These are phyloP conservation scores for Gastrodia elata DNA, from an alignment of 106 monocot species.

Conservation along the genomic window DNA sequence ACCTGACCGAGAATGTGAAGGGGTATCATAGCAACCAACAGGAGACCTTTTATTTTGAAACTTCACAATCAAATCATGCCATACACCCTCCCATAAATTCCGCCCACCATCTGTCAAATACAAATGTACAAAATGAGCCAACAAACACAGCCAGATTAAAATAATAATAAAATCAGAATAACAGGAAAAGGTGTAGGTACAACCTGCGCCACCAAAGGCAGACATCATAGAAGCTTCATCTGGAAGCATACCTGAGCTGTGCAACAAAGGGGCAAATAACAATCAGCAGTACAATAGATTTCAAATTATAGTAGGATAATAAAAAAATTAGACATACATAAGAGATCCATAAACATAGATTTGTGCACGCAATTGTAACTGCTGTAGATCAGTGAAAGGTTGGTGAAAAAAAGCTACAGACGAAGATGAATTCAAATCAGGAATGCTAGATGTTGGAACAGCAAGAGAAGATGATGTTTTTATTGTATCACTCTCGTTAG, in stretches of 20 bases:
- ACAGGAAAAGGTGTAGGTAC: slow-evolving; percentile 19
- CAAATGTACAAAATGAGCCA: slow-evolving; percentile 1
- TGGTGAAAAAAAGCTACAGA: slow-evolving; percentile 34
- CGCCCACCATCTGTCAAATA: slow-evolving; percentile 47
- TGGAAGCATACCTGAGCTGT: slow-evolving; percentile 86
- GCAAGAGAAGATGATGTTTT: slow-evolving; percentile 20
- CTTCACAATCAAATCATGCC: slow-evolving; percentile 44
- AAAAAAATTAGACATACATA: slow-evolving; percentile 45
- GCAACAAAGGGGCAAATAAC: slow-evolving; percentile 8
- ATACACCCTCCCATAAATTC: slow-evolving; percentile 53
- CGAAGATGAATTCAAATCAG: slow-evolving; percentile 47
- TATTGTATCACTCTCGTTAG: slow-evolving; percentile 15
- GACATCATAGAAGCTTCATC: slow-evolving; percentile 76
- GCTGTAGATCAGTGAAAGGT: slow-evolving; percentile 82
- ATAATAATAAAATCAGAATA: slow-evolving; percentile 9
- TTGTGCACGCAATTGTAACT: slow-evolving; percentile 90
- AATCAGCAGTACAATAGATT: neutral
- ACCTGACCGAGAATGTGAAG: slow-evolving; percentile 1
- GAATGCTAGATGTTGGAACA: slow-evolving; percentile 36
- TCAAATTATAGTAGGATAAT: neutral
- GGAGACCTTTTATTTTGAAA: slow-evolving; percentile 56
- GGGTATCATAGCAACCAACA: slow-evolving; percentile 25
- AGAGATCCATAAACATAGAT: slow-evolving; percentile 95
- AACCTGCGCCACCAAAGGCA: slow-evolving; percentile 81
- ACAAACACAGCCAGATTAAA: neutral